Conservation (phyloP, 352 stramenopile species). For the Globisporangium splendens region DNA sequence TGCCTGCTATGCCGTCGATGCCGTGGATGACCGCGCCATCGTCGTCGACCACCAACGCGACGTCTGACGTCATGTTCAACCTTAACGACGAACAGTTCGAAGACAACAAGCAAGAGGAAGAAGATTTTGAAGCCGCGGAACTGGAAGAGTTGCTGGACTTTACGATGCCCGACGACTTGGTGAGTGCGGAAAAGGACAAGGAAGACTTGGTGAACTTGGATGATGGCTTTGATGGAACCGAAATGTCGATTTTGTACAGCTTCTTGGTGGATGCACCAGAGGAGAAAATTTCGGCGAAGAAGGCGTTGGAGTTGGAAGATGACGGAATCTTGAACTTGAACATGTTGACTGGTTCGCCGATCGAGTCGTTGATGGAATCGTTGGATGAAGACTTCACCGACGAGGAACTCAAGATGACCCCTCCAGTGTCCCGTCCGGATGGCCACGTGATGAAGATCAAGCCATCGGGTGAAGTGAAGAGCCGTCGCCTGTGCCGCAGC, state of each 20-base stretch:
- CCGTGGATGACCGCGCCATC: constrained; percentile 16
- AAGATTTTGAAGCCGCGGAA: constrained; percentile 63
- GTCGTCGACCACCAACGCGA: constrained; percentile 9
- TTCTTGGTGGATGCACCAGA: constrained; percentile 76
- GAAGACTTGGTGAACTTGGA: constrained; percentile 72
- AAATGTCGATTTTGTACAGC: constrained; percentile 87
- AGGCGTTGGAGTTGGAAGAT: constrained; percentile 39
- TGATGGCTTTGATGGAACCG: constrained; percentile 78
- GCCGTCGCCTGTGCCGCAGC: constrained; percentile 63
- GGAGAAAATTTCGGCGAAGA: constrained; percentile 46
- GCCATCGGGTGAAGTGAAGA: constrained; percentile 41
- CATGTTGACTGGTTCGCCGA: constrained; percentile 55
- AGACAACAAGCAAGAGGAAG: constrained; percentile 14
- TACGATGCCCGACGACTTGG: constrained; percentile 59
- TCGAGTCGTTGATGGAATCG: constrained; percentile 72
- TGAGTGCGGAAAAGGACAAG: constrained; percentile 63
- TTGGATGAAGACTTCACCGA: constrained; percentile 69
- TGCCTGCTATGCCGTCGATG: constrained; percentile 57
- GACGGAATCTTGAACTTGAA: constrained; percentile 80
- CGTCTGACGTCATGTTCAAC: constrained; percentile 38
- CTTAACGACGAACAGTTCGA: constrained; percentile 36
- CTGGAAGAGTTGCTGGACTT: constrained; percentile 76
- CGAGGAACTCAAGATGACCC: constrained; percentile 65
- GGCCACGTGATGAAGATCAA: constrained; percentile 22
- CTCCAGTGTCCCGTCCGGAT: constrained; percentile 21